Percentiles rank a stretch among this genome's conserved stretches.
Evolutionary conservation across 768 basidiomycete genomes (phyloP).

Genomic region (Imleria badia): DNA sequence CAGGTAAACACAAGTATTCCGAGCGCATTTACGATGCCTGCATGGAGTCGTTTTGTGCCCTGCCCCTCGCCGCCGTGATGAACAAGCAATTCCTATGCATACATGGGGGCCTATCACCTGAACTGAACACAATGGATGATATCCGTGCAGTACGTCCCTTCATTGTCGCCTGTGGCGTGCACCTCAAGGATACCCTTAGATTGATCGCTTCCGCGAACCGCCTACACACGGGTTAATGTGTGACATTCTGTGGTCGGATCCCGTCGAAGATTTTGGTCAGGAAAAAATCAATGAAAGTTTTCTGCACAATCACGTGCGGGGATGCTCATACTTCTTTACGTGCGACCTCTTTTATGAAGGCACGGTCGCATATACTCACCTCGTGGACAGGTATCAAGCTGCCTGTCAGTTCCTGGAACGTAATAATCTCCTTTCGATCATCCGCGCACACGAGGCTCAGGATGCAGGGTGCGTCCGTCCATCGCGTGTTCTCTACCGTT

Average conservation of each 20-base stretch:
- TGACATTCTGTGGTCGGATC: slow-evolving; percentile 98
- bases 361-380: not conserved
- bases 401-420: slow-evolving; percentile 97
- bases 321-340: slow-evolving; percentile 96
- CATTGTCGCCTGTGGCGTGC: not conserved
- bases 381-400: slow-evolving; percentile 74
- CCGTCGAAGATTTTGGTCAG: slow-evolving; percentile 94
- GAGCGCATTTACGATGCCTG: slow-evolving; percentile 95
- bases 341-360: slow-evolving; percentile 33
- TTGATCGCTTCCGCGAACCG: slow-evolving; percentile 98
- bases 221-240: slow-evolving; percentile 98
- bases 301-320: slow-evolving; percentile 93
- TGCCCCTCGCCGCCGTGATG: slow-evolving; percentile 97
- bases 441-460: slow-evolving; percentile 97
- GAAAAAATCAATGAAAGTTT: slow-evolving; percentile 92
- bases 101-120: slow-evolving; percentile 95
- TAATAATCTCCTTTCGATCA: slow-evolving; percentile 95
- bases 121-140: slow-evolving; percentile 94
- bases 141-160: slow-evolving; percentile 67
- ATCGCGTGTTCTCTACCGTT: not conserved
- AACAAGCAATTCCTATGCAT: slow-evolving; percentile 99
- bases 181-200: slow-evolving; percentile 42
- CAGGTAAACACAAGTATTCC: slow-evolving; percentile 99
- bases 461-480: slow-evolving; percentile 79
- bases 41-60: slow-evolving; percentile 95